These are phyloP conservation scores for Mucor velutinosus DNA, from an alignment of 371 early-diverging fungal genomes.

Conservation along the genomic window DNA sequence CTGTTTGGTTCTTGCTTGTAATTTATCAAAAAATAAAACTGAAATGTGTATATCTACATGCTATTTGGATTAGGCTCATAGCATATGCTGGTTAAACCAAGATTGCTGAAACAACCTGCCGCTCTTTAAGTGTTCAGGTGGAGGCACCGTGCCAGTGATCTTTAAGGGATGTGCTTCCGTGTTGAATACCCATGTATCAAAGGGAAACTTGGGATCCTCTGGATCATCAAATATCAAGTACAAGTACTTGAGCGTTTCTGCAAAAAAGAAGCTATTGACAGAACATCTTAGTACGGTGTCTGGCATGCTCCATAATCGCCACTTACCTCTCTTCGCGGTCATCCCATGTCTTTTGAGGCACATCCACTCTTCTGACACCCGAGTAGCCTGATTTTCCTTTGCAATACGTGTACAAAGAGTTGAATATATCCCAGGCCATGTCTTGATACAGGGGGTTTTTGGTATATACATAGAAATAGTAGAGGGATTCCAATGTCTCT, in stretches of 20 bases:
- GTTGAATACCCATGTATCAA: conserved; percentile 85
- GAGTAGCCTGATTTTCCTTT: conserved; percentile 44
- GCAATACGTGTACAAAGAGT: conserved; percentile 48
- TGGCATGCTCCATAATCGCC: background rate
- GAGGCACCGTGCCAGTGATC: conserved; percentile 30
- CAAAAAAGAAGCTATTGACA: conserved; percentile 73
- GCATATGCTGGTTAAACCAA: no score
- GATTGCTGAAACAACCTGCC: background rate
- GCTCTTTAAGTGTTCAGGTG: conserved; percentile 11
- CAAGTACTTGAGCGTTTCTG: conserved; percentile 95
- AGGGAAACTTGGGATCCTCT: conserved; percentile 36
- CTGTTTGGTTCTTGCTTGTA: background rate
- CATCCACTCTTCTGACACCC: conserved; percentile 37
- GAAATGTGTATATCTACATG: background rate
- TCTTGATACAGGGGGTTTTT: conserved; percentile 70
- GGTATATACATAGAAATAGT: conserved; percentile 72
- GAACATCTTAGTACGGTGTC: no score
- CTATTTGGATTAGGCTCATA: no score
- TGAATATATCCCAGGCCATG: conserved; percentile 73
- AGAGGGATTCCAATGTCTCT: conserved; percentile 79
- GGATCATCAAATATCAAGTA: conserved; percentile 84
- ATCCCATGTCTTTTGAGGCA: conserved; percentile 32
- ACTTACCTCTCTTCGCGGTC: conserved; percentile 53
- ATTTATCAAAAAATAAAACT: background rate
- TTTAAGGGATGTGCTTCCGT: conserved; percentile 89